A percentile compares a stretch with the other conserved stretches of the same genome.
These are phyloP conservation scores for Eimeria acervulina DNA, from an alignment of 169 alveolate species.

Conservation along the genomic window DNA sequence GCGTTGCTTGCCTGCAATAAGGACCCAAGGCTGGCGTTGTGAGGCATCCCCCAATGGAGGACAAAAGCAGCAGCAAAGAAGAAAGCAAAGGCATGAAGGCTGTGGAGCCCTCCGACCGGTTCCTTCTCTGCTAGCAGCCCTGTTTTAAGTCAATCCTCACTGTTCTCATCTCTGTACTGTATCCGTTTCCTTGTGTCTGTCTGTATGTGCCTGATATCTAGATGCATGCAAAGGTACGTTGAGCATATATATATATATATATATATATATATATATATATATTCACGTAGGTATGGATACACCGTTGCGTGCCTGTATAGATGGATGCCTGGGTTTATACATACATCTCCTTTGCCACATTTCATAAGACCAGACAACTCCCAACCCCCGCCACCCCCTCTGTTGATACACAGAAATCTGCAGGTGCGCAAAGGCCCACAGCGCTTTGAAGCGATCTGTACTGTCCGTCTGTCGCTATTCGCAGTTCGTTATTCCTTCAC, in stretches of 20 bases:
- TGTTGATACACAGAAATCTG: not conserved
- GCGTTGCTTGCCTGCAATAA: not conserved
- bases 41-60: conserved; percentile 45
- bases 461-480: not conserved
- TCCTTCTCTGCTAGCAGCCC: not conserved
- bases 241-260: not conserved
- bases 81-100: not conserved
- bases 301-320: not conserved
- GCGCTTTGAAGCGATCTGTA: not conserved
- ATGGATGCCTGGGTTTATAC: not conserved
- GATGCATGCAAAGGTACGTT: not conserved
- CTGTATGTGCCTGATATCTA: not conserved
- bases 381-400: too few species aligned
- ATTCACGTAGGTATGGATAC: not conserved
- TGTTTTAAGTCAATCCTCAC: not conserved
- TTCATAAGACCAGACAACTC: not conserved
- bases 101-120: not conserved
- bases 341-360: not conserved
- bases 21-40: not conserved
- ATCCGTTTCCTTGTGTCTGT: not conserved
- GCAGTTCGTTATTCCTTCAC: not conserved
- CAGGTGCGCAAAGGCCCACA: not conserved
- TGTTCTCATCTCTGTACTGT: conserved; percentile 1
- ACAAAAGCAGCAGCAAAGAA: not conserved
- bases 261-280: too few species aligned